Conservation (phyloP, 1,284 basidiomycete genomes). For the Pseudozyma pruni region DNA sequence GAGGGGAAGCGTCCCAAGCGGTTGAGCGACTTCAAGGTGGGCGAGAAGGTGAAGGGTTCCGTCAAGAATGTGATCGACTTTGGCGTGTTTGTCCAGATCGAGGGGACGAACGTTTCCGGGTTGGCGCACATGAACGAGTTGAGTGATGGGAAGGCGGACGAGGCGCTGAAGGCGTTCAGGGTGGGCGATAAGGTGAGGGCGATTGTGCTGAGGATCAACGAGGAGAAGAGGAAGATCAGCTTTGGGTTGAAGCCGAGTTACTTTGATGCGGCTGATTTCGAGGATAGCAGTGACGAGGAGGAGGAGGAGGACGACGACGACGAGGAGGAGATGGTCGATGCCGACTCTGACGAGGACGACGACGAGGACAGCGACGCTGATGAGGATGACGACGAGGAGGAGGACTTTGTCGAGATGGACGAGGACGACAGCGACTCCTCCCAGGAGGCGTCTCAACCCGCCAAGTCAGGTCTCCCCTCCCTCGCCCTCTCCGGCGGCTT, state of each 20-base stretch:
- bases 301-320: slow-evolving; percentile 70
- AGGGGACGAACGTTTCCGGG: slow-evolving; percentile 83
- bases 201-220: slow-evolving; percentile 78
- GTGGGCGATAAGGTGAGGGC: slow-evolving; percentile 88
- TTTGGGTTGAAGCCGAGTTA: slow-evolving; percentile 90
- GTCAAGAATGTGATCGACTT: slow-evolving; percentile 78
- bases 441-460: slow-evolving; percentile 23
- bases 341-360: slow-evolving; percentile 47
- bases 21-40: slow-evolving; percentile 58
- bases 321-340: slow-evolving; percentile 45
- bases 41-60: slow-evolving; percentile 67
- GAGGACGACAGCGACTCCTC: slow-evolving; percentile 51
- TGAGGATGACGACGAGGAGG: slow-evolving; percentile 32
- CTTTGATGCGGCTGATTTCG: slow-evolving; percentile 72
- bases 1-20: slow-evolving; percentile 32
- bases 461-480: slow-evolving; percentile 54
- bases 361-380: slow-evolving; percentile 52
- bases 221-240: slow-evolving; percentile 81
- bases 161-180: slow-evolving; percentile 83
- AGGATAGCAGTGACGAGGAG: slow-evolving; percentile 63
- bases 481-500: slow-evolving; percentile 71
- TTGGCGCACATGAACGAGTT: slow-evolving; percentile 82
- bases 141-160: slow-evolving; percentile 58
- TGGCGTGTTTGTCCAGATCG: slow-evolving; percentile 90
- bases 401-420: slow-evolving; percentile 54